Evolutionary conservation across 371 early-diverging fungal species (phyloP).

Genomic region (Circinella umbellata): DNA sequence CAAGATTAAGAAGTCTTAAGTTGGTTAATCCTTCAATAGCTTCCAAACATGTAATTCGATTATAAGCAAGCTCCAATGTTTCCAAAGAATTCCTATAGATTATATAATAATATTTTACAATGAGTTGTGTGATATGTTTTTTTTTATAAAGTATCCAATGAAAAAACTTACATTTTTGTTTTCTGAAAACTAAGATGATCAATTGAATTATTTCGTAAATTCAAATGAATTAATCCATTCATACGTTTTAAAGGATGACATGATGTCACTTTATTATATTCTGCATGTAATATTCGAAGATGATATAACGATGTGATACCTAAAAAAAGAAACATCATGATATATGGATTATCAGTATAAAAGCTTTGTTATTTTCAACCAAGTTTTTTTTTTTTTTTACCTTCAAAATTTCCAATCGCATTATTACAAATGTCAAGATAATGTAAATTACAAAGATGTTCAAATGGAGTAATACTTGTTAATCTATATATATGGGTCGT

Average conservation of each 20-base stretch:
- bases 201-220: conserved; percentile 49
- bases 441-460: conserved; percentile 44
- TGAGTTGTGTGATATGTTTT: no score
- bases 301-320: conserved; percentile 30
- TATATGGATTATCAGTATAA: no score
- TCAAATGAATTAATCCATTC: conserved; percentile 42
- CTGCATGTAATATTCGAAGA: conserved; percentile 51
- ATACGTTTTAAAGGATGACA: conserved; percentile 46
- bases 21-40: conserved; percentile 42
- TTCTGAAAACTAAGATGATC: conserved; percentile 39
- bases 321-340: not conserved
- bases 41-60: conserved; percentile 54
- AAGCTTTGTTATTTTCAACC: no score
- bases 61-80: conserved; percentile 55
- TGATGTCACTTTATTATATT: conserved; percentile 50
- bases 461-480: conserved; percentile 41
- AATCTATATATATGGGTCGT: conserved; percentile 24
- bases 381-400: conserved; percentile 9
- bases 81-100: conserved; percentile 47
- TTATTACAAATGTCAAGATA: conserved; percentile 58
- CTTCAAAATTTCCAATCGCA: conserved; percentile 42
- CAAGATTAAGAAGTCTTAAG: conserved; percentile 47
- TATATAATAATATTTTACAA: not conserved
- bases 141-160: no score
- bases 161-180: conserved; percentile 35